Base-by-base conservation (phyloP, 176 grass and related monocot species). In the Musa troglodytarum region DNA sequence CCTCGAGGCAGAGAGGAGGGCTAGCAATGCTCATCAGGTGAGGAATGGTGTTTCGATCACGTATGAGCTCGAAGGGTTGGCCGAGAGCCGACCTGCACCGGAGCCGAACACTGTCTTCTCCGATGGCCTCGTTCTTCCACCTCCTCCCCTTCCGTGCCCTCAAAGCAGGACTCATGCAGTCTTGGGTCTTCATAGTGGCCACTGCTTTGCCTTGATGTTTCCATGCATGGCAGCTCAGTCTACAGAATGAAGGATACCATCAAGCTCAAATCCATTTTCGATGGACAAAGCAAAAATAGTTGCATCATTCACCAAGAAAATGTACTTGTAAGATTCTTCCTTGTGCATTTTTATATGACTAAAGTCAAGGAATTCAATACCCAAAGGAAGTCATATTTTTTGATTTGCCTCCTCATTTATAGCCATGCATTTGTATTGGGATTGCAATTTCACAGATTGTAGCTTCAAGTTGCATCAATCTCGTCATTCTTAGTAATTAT, bases 1-100 rank as follows among this genome's bases (percentile, higher is more conserved):
- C n/a, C 78, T 80, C 10, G 43, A 73, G 57, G 78, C 9, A 1
- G 78, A 73, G 78, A 63, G 78, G 57, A 73, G 69, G 54, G 68
- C 78, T 3, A 54, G 78, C n/a, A 20, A 34, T 12, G 43, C 20
- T 8, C 77, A 56, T 24, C 17, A 12, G 12, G 4, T 6, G 51
- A n/a, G 22, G 52, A 67, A 25, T 9, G 26, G 14, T 8, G 49
- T 57, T 19, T 51, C 78, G 4, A 34, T 63, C 26, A 26, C 69
- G 7, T 73, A 73, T 25, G 68, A 73, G 26, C 66, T 63, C 11
- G 54, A 62, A 10, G 53, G 13, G 9, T 50, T 79, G 34, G 10
- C 49, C 4, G 57, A 25, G 12, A 29, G 19, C 17, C 54, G 53
- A 28, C 17, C 43, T 25, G 20, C 34, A n/a, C 9, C 29, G 22